phyloP scores from a whole-genome alignment of 2,329 filamentous ascomycete genomes.

The Ilyonectria robusta region DNA sequence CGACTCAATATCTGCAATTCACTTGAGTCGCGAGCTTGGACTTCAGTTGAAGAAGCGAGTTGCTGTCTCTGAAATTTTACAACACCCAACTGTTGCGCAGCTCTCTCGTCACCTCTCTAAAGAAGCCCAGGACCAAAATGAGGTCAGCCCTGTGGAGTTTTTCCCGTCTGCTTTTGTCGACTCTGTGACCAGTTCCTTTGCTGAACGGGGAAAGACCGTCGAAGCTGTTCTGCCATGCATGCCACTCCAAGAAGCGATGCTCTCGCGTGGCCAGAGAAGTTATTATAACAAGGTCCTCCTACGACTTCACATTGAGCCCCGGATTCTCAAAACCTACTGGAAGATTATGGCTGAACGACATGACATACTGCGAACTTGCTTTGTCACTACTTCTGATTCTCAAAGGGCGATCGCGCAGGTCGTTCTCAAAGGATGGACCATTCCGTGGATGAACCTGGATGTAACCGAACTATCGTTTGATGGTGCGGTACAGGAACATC shows the following conservation, averaged over 20 bases:
- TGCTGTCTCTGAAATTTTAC: constrained; percentile 79
- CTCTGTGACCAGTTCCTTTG: constrained; percentile 51
- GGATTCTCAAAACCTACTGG: constrained; percentile 73
- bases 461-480: constrained; percentile 52
- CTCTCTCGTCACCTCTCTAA: constrained; percentile 60
- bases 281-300: constrained; percentile 84
- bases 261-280: constrained; percentile 67
- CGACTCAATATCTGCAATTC: constrained; percentile 87
- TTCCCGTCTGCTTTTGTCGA: constrained; percentile 48
- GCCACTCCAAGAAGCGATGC: constrained; percentile 89
- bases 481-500: constrained; percentile 57
- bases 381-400: constrained; percentile 74
- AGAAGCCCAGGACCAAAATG: neutral
- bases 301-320: constrained; percentile 65
- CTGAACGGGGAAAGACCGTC: constrained; percentile 54
- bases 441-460: constrained; percentile 58
- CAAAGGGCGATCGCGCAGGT: constrained; percentile 80
- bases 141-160: constrained; percentile 19
- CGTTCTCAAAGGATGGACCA: constrained; percentile 66
- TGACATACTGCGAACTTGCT: constrained; percentile 83
- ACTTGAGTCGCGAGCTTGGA: constrained; percentile 72
- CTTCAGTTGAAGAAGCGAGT: constrained; percentile 61
- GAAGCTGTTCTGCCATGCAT: constrained; percentile 82
- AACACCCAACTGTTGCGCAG: constrained; percentile 74
- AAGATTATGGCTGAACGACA: constrained; percentile 74